Evolutionary conservation across 768 basidiomycete genomes (phyloP), one percentile per base, ranked within the genome.

Genomic region (Podaxis rugospora): DNA sequence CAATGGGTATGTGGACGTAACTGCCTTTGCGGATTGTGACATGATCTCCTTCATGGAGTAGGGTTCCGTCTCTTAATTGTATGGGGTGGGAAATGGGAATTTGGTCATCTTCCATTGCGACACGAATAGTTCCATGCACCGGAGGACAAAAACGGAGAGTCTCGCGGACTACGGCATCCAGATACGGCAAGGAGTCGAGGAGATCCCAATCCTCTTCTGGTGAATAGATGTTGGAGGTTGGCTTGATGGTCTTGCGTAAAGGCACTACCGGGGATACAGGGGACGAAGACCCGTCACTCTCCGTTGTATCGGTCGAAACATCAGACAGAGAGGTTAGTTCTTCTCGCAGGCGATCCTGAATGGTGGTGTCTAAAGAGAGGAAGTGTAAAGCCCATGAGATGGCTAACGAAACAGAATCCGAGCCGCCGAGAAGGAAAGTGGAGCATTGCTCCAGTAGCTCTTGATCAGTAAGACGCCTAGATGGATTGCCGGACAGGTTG

Each of bases 401-500:
- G 18, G 83, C 79, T 6, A 85, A 74, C 5, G 83, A 76, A 32
- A 83, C 82, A 2, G 84, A 79, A 66, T 88, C 86, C 25, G 86
- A 83, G 11, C 88, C 87, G 2, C 81, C 85, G 44, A 86, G 81
- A 59, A 88, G 75, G 70, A 88, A 82, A 32, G 85, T 85, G n/a
- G 81, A 80, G 64, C 86, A 81, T 68, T 87, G 85, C 62, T 83
- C 82, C 6, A 86, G 72, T n/a, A 87, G 72, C 52, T 86, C 86
- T 28, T 78, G 68, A 63, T 89, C 88, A n/a, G 83, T 78, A 52
- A 89, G 69, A 14, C 78, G 75, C 62, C 76, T 74, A 5, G 76
- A 72, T 3, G 75, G 64, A 57, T 80, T 77, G 21, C 71, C 72
- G 9, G 79, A 77, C 11, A 84, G 73, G 69, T 88, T 88, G 13